These are phyloP conservation scores for Citrullus amarus DNA, from an alignment of 306 rosid genomes.

Conservation along the genomic window DNA sequence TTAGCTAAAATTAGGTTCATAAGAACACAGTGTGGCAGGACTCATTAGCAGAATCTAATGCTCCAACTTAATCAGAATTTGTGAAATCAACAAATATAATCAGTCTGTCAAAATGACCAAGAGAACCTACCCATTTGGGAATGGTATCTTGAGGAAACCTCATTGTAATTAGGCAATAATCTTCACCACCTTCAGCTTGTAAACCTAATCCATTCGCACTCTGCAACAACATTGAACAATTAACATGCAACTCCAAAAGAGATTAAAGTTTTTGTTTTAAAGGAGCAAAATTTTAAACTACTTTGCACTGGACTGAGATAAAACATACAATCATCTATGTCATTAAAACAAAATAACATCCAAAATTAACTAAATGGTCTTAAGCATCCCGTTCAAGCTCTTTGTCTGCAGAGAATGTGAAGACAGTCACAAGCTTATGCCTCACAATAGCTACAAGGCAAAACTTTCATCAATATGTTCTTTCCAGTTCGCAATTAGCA, in stretches of 20 bases:
- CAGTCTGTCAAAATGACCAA: neutral
- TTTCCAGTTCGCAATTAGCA: neutral
- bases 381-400: neutral
- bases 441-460: neutral
- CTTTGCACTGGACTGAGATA: neutral
- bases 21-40: neutral
- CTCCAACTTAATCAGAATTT: neutral
- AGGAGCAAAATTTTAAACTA: neutral
- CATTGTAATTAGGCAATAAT: conserved; percentile 61
- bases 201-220: conserved; percentile 85
- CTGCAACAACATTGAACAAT: conserved; percentile 30
- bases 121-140: conserved; percentile 78
- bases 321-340: neutral
- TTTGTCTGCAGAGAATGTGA: neutral
- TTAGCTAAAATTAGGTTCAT: neutral
- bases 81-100: neutral
- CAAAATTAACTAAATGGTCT: neutral
- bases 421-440: neutral
- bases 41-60: neutral
- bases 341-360: neutral
- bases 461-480: neutral
- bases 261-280: neutral
- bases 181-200: conserved; percentile 35
- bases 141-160: conserved; percentile 65
- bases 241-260: neutral